These are phyloP conservation scores for Aspergillus japonicus DNA, from an alignment of 2,329 filamentous ascomycete species.

Conservation along the genomic window DNA sequence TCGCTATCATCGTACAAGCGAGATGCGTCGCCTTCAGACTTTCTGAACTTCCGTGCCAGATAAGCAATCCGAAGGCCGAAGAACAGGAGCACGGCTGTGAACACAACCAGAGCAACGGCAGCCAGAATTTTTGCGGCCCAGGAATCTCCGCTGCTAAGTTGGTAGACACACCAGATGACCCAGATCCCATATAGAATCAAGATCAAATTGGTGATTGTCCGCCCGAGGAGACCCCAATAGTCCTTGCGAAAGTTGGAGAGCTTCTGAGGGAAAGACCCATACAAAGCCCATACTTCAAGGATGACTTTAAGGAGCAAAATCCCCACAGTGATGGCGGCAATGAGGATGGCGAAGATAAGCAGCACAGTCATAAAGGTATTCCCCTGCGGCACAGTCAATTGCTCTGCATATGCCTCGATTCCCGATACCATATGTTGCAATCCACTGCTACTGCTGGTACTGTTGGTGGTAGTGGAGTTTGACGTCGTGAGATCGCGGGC, in stretches of 20 bases:
- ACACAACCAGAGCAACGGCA: slow-evolving; percentile 73
- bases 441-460: slow-evolving; percentile 35
- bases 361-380: slow-evolving; percentile 97
- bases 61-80: slow-evolving; percentile 82
- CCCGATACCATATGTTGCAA: slow-evolving; percentile 63
- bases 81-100: slow-evolving; percentile 76
- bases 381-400: slow-evolving; percentile 78
- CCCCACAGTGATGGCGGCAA: slow-evolving; percentile 78
- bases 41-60: slow-evolving; percentile 71
- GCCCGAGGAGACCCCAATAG: slow-evolving; percentile 90
- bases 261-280: slow-evolving; percentile 76
- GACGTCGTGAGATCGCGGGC: slow-evolving; percentile 50
- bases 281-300: slow-evolving; percentile 87
- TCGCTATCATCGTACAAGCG: slow-evolving; percentile 84
- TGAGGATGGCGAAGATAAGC: slow-evolving; percentile 80
- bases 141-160: slow-evolving; percentile 90
- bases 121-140: slow-evolving; percentile 88
- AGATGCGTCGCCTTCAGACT: slow-evolving; percentile 68
- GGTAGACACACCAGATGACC: slow-evolving; percentile 94
- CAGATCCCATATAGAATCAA: slow-evolving; percentile 90
- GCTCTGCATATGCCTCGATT: slow-evolving; percentile 78
- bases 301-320: slow-evolving; percentile 89
- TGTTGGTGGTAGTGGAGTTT: slow-evolving; percentile 41
- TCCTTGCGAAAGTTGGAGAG: slow-evolving; percentile 86
- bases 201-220: slow-evolving; percentile 85